phyloP scores from a whole-genome alignment of 257 asterid species.

The Solanum tacnaense region DNA sequence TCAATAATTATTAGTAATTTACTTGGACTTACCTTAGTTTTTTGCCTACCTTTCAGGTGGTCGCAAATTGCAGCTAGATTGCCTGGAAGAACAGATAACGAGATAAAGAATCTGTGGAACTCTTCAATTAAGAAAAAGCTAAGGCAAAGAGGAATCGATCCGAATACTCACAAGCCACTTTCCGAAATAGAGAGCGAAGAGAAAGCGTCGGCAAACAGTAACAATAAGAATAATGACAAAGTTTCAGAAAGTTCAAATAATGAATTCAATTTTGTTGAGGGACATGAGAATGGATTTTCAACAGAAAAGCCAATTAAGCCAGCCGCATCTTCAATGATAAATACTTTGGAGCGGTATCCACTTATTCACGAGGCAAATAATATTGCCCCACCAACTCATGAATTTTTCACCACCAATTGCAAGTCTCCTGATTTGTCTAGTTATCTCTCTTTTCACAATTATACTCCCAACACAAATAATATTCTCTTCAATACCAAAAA shows the following conservation, averaged over 20 bases:
- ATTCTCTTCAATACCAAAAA: slow-evolving; percentile 25
- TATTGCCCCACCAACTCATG: slow-evolving; percentile 24
- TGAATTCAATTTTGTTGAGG: slow-evolving; percentile 34
- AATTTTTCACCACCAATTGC: slow-evolving; percentile 30
- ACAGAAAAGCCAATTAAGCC: slow-evolving; percentile 9
- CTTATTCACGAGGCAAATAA: background rate
- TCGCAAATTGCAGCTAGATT: slow-evolving; percentile 82
- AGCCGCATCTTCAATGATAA: background rate
- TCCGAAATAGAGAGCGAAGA: slow-evolving; percentile 39
- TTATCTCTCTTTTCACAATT: slow-evolving; percentile 38
- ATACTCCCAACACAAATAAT: slow-evolving; percentile 13
- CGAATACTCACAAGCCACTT: slow-evolving; percentile 70
- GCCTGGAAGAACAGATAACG: slow-evolving; percentile 92
- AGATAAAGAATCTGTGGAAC: slow-evolving; percentile 86
- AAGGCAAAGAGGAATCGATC: slow-evolving; percentile 75
- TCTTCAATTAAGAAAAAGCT: slow-evolving; percentile 91
- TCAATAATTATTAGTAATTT: background rate
- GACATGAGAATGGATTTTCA: slow-evolving; percentile 4
- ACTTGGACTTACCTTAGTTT: background rate
- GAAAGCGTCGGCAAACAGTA: slow-evolving; percentile 8
- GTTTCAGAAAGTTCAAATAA: slow-evolving; percentile 36
- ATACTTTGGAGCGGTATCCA: slow-evolving; percentile 16
- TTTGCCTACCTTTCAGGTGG: slow-evolving; percentile 39
- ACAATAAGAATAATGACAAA: slow-evolving; percentile 27
- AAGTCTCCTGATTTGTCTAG: slow-evolving; percentile 28